These are phyloP conservation scores for Nothophoma quercina DNA, from an alignment of 2,329 filamentous ascomycete species.

Conservation along the genomic window DNA sequence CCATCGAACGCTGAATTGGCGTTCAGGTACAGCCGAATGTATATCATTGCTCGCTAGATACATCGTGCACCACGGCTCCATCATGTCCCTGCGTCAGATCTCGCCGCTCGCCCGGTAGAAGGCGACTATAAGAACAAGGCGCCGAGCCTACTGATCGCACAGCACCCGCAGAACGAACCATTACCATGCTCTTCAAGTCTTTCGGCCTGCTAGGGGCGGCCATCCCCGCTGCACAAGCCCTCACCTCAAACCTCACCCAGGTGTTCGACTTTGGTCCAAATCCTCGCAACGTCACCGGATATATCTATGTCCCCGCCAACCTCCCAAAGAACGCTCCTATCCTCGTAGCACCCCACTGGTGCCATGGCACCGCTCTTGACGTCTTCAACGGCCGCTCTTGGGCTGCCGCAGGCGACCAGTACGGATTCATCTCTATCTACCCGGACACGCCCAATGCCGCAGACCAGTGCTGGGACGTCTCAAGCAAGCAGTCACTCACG, in stretches of 20 bases:
- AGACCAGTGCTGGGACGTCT: conserved; percentile 48
- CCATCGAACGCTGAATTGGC: conserved; percentile 1
- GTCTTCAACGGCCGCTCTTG: conserved; percentile 40
- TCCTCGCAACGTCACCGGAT: conserved; percentile 43
- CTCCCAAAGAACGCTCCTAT: conserved; percentile 40
- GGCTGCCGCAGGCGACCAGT: conserved; percentile 39
- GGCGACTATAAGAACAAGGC: conserved; percentile 7
- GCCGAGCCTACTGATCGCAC: background rate
- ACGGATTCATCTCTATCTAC: conserved; percentile 48
- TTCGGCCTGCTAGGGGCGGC: conserved; percentile 24
- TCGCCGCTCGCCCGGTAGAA: conserved; percentile 7
- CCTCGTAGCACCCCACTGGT: conserved; percentile 45
- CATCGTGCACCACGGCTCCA: background rate
- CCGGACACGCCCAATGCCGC: conserved; percentile 38
- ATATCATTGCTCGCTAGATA: background rate
- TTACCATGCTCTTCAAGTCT: conserved; percentile 7
- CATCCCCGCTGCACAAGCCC: conserved; percentile 25
- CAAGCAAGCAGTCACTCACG: conserved; percentile 41
- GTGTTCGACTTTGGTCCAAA: conserved; percentile 43
- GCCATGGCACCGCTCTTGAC: conserved; percentile 40
- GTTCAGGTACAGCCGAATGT: background rate
- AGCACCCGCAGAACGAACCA: background rate
- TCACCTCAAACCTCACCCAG: conserved; percentile 39
- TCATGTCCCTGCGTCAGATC: background rate
- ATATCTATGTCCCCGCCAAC: conserved; percentile 44